A percentile compares a stretch with the other conserved stretches of the same genome.
These are phyloP conservation scores for Cadophora sp. DNA, from an alignment of 2,329 filamentous ascomycete species.

Conservation along the genomic window DNA sequence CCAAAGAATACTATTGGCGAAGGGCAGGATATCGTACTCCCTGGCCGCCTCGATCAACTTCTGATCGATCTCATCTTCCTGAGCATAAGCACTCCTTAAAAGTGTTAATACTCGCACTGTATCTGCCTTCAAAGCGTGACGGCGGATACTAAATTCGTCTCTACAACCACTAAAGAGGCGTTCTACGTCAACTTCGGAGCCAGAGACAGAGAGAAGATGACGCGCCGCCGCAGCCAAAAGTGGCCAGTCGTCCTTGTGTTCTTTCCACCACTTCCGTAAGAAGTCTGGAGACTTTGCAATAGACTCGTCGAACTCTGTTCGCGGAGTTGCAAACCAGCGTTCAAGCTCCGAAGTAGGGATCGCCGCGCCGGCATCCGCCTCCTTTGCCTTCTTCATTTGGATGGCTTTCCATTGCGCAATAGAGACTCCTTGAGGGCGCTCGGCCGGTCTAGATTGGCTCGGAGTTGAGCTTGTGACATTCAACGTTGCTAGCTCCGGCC, in stretches of 20 bases:
- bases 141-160: neutral
- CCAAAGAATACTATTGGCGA: neutral
- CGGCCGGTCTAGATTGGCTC: no score
- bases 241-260: neutral
- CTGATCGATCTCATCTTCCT: neutral
- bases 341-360: no score
- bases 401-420: no score
- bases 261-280: neutral
- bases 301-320: neutral
- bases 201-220: neutral
- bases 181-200: neutral
- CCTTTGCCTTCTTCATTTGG: no score
- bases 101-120: neutral
- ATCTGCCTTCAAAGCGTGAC: neutral
- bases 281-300: neutral
- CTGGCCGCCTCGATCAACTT: neutral
- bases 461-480: no score
- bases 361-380: no score
- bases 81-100: neutral
- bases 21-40: neutral
- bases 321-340: slow-evolving; percentile 1
- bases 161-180: neutral
- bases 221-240: neutral
- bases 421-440: no score
- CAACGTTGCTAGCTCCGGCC: no score